Base-by-base conservation (phyloP, 805 yeast species). In the Barnettozyma wickerhamii region DNA sequence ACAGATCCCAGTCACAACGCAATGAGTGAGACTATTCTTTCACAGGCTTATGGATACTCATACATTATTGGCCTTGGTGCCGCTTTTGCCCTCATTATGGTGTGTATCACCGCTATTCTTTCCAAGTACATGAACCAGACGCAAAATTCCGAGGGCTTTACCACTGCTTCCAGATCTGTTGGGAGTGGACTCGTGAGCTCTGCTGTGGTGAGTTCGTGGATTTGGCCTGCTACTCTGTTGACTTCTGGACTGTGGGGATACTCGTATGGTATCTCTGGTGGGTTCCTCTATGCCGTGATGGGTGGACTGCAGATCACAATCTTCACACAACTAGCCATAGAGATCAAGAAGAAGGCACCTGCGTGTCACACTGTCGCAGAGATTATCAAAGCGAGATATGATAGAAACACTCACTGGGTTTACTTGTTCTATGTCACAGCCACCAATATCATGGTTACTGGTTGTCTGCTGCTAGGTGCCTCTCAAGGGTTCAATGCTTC, bases 191-290 rank as follows among this genome's bases (percentile, higher is more conserved):
- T 72, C 13, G 67, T 69, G 19, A 62, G 71, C 4, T 64, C 72
- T 1, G 66, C 72, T 10, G 67, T 66, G 4, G 72, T 71, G 10
- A 36, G 69, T 10, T 63, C 73, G 1, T 73, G 77, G 77, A 67
- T 71, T 19, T 70, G 74, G 72, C 68, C 71, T 6, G 66, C 69
- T 33, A 70, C 67, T 21, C 55, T 64, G 33, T 56, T 63, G 32
- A 51, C 62, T 9, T 63, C 71, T 4, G 61, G 68, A 2, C 54
- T 64, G 4, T 60, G 69, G 69, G 55, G 65, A 30, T 73, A 72
- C 46, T 37, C 52, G 5, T 61, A 66, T 48, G 76, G 77, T 20
- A 52, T 72, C n/a, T 58, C 58, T 47, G 72, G 69, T 27, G 63
- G 67, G 0, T 65, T 56, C 37, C 48, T 59, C 40, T 70, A 70